phyloP scores from a whole-genome alignment of 495 filamentous ascomycete genomes.

The Penicillium alfredii region DNA sequence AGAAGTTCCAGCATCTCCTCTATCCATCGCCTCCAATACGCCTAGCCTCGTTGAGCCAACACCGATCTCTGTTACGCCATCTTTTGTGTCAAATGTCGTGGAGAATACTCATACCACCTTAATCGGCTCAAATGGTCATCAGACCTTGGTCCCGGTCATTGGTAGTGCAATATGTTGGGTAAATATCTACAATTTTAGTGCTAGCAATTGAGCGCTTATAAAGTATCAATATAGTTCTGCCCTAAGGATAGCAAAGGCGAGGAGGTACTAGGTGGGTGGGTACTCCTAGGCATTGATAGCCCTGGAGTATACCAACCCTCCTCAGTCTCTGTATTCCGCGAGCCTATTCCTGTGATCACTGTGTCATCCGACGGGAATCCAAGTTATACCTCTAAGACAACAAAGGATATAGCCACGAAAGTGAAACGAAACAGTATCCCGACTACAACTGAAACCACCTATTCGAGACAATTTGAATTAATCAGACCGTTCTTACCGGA shows the following conservation, averaged over 20 bases:
- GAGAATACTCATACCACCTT: not conserved
- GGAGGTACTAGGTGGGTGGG: not conserved
- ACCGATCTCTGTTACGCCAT: not conserved
- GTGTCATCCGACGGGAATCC: not conserved
- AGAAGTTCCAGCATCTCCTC: slow-evolving; percentile 35
- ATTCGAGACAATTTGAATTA: not conserved
- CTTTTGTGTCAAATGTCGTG: not conserved
- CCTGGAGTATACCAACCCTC: not conserved
- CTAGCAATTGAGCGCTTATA: not conserved
- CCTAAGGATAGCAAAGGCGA: not conserved
- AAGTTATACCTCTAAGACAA: not conserved
- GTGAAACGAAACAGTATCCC: not conserved
- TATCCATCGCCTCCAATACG: not conserved
- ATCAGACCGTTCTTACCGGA: not conserved
- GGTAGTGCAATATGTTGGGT: not conserved
- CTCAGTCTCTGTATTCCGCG: not conserved
- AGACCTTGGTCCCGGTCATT: not conserved
- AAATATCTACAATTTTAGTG: not conserved
- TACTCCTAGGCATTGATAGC: not conserved
- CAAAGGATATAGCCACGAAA: not conserved
- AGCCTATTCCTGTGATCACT: not conserved
- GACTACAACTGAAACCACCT: not conserved
- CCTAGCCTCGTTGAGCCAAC: not conserved
- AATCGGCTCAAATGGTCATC: not conserved
- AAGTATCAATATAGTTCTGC: not conserved